A percentile compares a stretch with the other conserved stretches of the same genome.
These are phyloP conservation scores for Kwoniella dendrophila DNA, from an alignment of 768 basidiomycete genomes.

Conservation along the genomic window DNA sequence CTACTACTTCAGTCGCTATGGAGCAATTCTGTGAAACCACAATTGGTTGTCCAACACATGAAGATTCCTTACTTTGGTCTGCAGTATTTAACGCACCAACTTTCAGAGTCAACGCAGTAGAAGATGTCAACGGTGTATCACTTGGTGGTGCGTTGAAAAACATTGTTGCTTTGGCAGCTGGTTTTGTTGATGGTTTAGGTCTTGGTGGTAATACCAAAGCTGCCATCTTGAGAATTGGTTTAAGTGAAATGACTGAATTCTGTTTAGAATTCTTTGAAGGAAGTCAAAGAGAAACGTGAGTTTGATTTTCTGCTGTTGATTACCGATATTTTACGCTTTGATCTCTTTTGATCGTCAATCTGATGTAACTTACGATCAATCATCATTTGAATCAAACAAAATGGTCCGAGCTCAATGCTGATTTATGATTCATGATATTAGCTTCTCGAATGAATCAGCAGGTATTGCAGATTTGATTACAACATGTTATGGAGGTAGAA, in stretches of 20 bases:
- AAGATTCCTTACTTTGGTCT: conserved; percentile 57
- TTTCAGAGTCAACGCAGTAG: conserved; percentile 58
- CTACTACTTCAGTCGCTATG: conserved; percentile 51
- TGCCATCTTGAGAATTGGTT: conserved; percentile 60
- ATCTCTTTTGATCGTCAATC: background rate
- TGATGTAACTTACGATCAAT: background rate
- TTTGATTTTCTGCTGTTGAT: conserved; percentile 53
- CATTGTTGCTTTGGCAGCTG: conserved; percentile 60
- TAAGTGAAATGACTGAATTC: conserved; percentile 60
- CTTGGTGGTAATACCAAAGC: conserved; percentile 59
- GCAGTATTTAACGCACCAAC: conserved; percentile 57
- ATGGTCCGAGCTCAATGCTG: background rate
- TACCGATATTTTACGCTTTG: conserved; percentile 15
- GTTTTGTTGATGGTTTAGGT: conserved; percentile 58
- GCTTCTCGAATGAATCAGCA: conserved; percentile 52
- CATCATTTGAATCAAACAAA: background rate
- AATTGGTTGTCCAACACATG: conserved; percentile 56
- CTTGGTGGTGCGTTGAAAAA: conserved; percentile 60
- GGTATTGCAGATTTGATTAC: conserved; percentile 61
- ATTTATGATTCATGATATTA: conserved; percentile 9
- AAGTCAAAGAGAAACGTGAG: conserved; percentile 52
- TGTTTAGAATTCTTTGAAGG: conserved; percentile 58
- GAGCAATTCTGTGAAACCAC: conserved; percentile 61
- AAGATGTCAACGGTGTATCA: conserved; percentile 59
- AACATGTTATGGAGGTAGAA: conserved; percentile 54